A percentile compares a stretch with the other conserved stretches of the same genome.
Evolutionary conservation across 352 stramenopile species (phyloP).

Genomic region (Halophytophthora batemanensis): DNA sequence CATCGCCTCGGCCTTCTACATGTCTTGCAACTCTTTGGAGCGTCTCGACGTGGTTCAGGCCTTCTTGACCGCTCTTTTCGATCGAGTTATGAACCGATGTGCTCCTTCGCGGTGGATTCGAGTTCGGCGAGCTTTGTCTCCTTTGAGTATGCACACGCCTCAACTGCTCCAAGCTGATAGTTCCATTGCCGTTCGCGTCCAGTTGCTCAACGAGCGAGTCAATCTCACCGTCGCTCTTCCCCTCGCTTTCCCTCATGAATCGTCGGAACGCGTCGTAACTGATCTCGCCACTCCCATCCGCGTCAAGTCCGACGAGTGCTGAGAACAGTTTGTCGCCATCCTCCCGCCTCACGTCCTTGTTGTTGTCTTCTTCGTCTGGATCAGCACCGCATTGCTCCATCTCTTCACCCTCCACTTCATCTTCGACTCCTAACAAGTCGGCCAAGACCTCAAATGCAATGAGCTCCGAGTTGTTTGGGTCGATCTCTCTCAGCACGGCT

Average conservation of each 20-base stretch:
- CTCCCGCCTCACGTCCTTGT: conserved; percentile 8
- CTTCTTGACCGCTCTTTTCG: no score
- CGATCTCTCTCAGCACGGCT: conserved; percentile 34
- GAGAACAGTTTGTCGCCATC: conserved; percentile 25
- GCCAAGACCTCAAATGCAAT: conserved; percentile 51
- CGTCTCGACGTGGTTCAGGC: no score
- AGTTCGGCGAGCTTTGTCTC: conserved; percentile 15
- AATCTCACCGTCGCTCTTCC: conserved; percentile 35
- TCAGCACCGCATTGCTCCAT: background rate
- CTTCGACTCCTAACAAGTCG: conserved; percentile 16
- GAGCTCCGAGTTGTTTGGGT: conserved; percentile 37
- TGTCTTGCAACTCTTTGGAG: no score
- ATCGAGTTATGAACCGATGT: no score
- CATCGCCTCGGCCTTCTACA: no score
- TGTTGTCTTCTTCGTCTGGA: background rate
- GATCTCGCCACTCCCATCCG: conserved; percentile 40
- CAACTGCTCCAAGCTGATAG: conserved; percentile 48
- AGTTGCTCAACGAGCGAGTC: conserved; percentile 35
- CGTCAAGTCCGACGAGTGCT: conserved; percentile 33
- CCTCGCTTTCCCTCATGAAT: conserved; percentile 52
- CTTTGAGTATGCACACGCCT: conserved; percentile 26
- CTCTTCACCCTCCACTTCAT: conserved; percentile 2
- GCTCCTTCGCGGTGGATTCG: no score
- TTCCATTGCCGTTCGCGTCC: conserved; percentile 34
- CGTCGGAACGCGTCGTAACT: conserved; percentile 45